These are phyloP conservation scores for Colletotrichum australisinense DNA, from an alignment of 2,329 filamentous ascomycete genomes.

Conservation along the genomic window DNA sequence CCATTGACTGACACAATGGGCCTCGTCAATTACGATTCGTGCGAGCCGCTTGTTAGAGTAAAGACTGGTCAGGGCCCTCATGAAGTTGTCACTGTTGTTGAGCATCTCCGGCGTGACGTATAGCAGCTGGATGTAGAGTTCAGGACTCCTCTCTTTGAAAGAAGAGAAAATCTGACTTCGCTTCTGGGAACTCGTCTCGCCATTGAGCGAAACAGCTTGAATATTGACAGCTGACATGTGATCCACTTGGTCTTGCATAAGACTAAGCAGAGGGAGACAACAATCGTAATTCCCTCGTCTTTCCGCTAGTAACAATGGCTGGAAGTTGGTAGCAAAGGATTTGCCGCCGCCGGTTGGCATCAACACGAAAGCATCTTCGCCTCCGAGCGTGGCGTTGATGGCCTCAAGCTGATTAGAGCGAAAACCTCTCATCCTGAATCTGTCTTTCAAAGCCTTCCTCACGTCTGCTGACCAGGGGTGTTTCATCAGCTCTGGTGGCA, in stretches of 20 bases:
- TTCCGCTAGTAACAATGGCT: conserved; percentile 83
- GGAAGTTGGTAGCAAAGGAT: conserved; percentile 97
- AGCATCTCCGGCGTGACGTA: conserved; percentile 99
- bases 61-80: conserved; percentile 73
- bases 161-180: conserved; percentile 74
- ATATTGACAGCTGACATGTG: conserved; percentile 82
- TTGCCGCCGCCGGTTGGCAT: conserved; percentile 99
- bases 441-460: conserved; percentile 80
- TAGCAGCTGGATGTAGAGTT: conserved; percentile 84
- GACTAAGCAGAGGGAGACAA: conserved; percentile 94
- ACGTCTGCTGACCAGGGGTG: conserved; percentile 90
- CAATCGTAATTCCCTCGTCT: conserved; percentile 86
- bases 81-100: conserved; percentile 79
- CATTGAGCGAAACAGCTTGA: conserved; percentile 84
- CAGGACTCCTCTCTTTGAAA: conserved; percentile 72
- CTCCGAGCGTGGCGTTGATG: conserved; percentile 90
- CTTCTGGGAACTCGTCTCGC: conserved; percentile 74
- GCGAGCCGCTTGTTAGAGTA: conserved; percentile 80
- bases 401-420: conserved; percentile 93
- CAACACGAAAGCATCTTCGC: conserved; percentile 91
- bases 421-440: conserved; percentile 88
- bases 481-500: conserved; percentile 68
- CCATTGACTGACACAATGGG: conserved; percentile 99
- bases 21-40: conserved; percentile 95
- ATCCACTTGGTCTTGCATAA: conserved; percentile 97